Evolutionary conservation across 192 early-diverging fungal genomes (phyloP), one percentile per base, ranked within the genome.

Genomic region (Coemansia sp.): DNA sequence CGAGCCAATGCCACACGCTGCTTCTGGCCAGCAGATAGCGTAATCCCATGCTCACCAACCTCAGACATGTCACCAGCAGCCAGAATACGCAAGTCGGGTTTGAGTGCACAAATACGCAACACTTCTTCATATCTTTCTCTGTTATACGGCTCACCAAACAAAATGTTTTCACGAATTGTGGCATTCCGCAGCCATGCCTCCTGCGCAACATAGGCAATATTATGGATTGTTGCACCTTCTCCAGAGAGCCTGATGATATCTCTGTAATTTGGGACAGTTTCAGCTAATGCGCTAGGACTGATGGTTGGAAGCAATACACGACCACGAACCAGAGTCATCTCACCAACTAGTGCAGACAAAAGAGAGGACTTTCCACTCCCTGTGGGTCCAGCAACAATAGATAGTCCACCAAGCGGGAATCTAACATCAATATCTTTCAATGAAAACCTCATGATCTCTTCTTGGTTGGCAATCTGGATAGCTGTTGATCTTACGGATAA

Each of bases 281-380:
- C 54, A 36, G 22, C 54, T 10, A 8, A 1, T 4, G 6, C 8
- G 3, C 5, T 1, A 12, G 54, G 13, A 11, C 8, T 22, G 10
- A 43, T 49, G 13, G 68, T 68, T 2, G 82, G 76, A 22, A 77
- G 43, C 41, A 64, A 32, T 21, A 83, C 56, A n/a, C 63, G 60
- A 3, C 70, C 87, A 11, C 62, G 26, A 11, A 61, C 43, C 54
- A 69, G 74, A n/a, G 68, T 64, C 59, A 94, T 90, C 77, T 96
- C 94, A 40, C 93, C 93, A 13, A 96, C 73, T 21, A 96, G 85
- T 40, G 92, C 90, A 12, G 87, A 63, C 11, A 96, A 73, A 51
- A 98, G 66, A 12, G 88, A 89, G 4, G 90, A 88, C 71, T 98
- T 98, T 48, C 96, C 96, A 21, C 86, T 81, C 4, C 95, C 96